A percentile compares a stretch with the other conserved stretches of the same genome.
phyloP scores from a whole-genome alignment of 257 asterid species.

The Solanum medicagineum region DNA sequence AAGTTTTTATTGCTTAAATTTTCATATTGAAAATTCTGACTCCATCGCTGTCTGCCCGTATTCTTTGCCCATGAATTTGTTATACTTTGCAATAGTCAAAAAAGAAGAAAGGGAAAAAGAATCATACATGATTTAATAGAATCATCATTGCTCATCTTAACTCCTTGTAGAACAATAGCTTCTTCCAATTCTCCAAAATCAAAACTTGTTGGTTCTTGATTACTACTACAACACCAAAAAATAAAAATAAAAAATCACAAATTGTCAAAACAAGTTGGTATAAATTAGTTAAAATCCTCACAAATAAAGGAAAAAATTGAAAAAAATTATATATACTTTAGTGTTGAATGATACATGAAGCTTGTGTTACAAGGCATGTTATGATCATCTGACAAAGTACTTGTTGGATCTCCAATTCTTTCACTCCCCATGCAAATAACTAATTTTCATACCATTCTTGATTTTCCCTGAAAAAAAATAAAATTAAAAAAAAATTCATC shows the following conservation, averaged over 20 bases:
- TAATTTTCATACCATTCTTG: constrained; percentile 30
- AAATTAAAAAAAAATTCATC: background rate
- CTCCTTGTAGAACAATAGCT: constrained; percentile 68
- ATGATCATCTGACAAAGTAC: constrained; percentile 23
- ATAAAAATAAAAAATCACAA: background rate
- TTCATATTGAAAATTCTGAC: background rate
- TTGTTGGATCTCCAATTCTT: constrained; percentile 35
- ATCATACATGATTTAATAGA: constrained; percentile 59
- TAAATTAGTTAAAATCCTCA: background rate
- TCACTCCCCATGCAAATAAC: constrained; percentile 72
- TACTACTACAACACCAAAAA: constrained; percentile 8
- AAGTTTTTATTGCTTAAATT: no score
- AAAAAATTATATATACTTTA: background rate
- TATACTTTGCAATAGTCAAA: constrained; percentile 40
- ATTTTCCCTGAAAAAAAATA: background rate
- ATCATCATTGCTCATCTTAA: constrained; percentile 41
- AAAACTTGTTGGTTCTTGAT: constrained; percentile 59
- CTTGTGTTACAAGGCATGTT: constrained; percentile 35
- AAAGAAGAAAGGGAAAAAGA: background rate
- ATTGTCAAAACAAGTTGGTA: background rate
- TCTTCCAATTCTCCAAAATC: constrained; percentile 92
- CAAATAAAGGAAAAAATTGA: background rate
- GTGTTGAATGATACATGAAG: constrained; percentile 34
- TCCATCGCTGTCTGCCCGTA: background rate
- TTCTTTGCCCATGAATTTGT: constrained; percentile 6